Conservation (phyloP, 441 rosid species). For the Monsonia emarginata region DNA sequence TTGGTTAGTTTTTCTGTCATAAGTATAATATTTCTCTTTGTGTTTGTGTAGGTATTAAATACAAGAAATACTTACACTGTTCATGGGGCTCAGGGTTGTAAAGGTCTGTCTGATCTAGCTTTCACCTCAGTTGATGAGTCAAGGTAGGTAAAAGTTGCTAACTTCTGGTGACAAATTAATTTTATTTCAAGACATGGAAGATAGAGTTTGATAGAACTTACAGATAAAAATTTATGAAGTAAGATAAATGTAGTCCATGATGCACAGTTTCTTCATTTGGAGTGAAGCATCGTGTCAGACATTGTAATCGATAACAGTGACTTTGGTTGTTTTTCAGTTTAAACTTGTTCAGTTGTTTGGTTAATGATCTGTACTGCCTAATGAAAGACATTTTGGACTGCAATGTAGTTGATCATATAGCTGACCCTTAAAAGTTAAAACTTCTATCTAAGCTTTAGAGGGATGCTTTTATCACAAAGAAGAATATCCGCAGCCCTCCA, state of each 20-base stretch:
- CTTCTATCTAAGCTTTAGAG: not conserved
- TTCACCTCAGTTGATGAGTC: slow-evolving; percentile 42
- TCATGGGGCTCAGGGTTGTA: slow-evolving; percentile 37
- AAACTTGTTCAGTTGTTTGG: not conserved
- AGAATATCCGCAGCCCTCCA: not conserved
- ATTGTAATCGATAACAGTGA: no score
- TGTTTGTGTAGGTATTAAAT: slow-evolving; percentile 48
- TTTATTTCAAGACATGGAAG: not conserved
- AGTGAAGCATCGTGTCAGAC: not conserved
- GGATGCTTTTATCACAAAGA: not conserved
- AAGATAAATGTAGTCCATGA: not conserved
- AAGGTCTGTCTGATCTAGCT: slow-evolving; percentile 65
- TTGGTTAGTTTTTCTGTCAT: not conserved
- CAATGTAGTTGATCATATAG: not conserved
- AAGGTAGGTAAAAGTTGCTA: slow-evolving; percentile 36
- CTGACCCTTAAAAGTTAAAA: not conserved
- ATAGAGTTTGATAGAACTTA: not conserved
- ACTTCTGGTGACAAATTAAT: not conserved
- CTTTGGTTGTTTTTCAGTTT: not conserved
- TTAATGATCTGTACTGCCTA: not conserved
- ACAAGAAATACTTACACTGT: slow-evolving; percentile 38
- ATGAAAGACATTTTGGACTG: not conserved
- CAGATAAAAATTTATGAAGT: not conserved
- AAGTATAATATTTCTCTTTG: no score
- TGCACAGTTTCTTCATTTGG: not conserved